Base-by-base conservation (phyloP, 495 filamentous ascomycete species). In the Darksidea phi region DNA sequence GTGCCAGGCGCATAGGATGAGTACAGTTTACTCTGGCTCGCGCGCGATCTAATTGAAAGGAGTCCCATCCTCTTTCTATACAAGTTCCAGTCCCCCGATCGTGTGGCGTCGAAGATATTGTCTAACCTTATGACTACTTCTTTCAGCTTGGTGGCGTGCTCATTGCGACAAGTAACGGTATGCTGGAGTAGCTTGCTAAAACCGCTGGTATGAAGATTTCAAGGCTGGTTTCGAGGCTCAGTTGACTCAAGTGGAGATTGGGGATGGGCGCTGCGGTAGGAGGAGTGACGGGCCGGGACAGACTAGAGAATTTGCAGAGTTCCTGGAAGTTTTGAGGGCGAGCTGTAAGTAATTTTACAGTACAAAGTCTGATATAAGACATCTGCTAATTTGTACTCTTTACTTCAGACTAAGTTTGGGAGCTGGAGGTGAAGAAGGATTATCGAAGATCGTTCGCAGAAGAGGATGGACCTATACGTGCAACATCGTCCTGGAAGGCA, bases 61-160 rank as follows among this genome's bases (percentile, higher is more conserved):
- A 84, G 82, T 24, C 87, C 86, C 0, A 86, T 89, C 53, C 70
- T 89, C 1, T 90, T 90, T 50, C 72, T 89, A 1, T 86, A 89
- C 59, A 86, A 90, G 66, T 89, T 90, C 61, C 86, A 90, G 65
- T 73, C 90, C 13, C 87, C 86, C 0, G 87, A 89, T 70, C 77
- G 84, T 56, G 84, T 80, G 0, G 79, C 86, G 15, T 83, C 81
- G 51, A 88, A 88, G 67, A 86, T 89, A 21, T 71, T 90, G 54
- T 86, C 84, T 32, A 86, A 84, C 66, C 75, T 89, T 18, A 80
- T 89, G 61, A 86, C 85, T n/a, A 75, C 7, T 89, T 90, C 69
- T 89, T 89, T 64, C 84, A 88, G 50, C 74, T 89, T 4, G 87
- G 87, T 0, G 87, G 87, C 25, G 87, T 89, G 6, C 75, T 90